Base-by-base conservation (phyloP, 495 filamentous ascomycete genomes). In the Aspergillus coremiiformis region DNA sequence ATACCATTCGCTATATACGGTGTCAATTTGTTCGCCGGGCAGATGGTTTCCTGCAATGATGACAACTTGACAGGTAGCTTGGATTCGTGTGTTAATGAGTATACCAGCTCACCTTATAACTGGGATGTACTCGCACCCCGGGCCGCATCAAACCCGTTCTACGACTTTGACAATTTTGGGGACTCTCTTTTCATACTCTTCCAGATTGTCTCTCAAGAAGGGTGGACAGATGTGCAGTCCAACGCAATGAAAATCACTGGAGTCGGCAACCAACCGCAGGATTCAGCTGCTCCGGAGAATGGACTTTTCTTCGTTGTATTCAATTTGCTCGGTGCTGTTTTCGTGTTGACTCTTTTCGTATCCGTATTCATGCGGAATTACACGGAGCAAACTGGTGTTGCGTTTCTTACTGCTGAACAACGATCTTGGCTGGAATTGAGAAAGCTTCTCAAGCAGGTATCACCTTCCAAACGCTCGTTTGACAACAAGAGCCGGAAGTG, bases 291-390 rank as follows among this genome's bases (percentile, higher is more conserved):
- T 3, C 86, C 91, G 58, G 89, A 84, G 20, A 96, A 97, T 56
- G 92, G 87, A 2, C 56, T 96, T 20, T 97, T 96, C 78, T 95
- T 97, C 67, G 81, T 99, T 44, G 78, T 89, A 11, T 99, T 97
- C 81, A 99, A 99, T 67, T 79, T 99, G 57, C 79, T 99, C 52
- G 91, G 90, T 21, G 88, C 94, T 2, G 94, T 99, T 62, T 99
- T 99, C 73, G 89, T 99, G 45, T 75, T 99, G 68, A 99, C 94
- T 1, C 74, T 99, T 62, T 99, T 99, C 65, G 93, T 97, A 29
- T 96, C 93, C 55, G 93, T 99, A 44, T 99, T 99, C 67, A 99
- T 99, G 94, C 87, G 93, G 39, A 97, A 94, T 66, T 97, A 97
- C 72, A 97, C 93, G 3, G 93, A 99, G 71, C 90, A 97, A 67